Evolutionary conservation across 768 basidiomycete species (phyloP), one percentile per base, ranked within the genome.

Genomic region (Crepidotus variabilis): DNA sequence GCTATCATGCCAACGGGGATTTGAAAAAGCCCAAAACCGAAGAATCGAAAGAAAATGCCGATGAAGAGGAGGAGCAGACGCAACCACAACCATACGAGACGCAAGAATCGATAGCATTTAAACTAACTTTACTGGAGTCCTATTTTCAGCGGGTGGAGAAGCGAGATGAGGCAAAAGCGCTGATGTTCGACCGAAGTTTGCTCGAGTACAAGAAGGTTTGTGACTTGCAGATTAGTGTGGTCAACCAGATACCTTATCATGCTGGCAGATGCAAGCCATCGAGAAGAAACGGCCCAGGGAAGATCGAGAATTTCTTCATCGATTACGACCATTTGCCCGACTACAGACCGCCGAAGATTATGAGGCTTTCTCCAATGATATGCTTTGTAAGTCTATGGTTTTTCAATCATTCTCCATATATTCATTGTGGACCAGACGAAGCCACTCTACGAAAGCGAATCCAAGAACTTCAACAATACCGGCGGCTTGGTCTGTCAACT

Each of bases 141-240:
- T 99, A 98, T 73, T 84, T 83, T 60, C 91, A 94, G 57, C 86
- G 92, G 50, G 80, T 98, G 9, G 89, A 92, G 58, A 92, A 89
- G 71, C 82, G 96, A 43, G 72, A 85, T 52, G 90, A 94, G 66
- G 83, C 81, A 24, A 99, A 98, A 71, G 85, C 85, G 2, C 70
- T 99, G 60, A 91, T 99, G 69, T 97, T 93, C 64, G 91, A 98
- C 63, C 78, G 96, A 43, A 93, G 93, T 1, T 72, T 99, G 52
- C 75, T 96, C 48, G 93, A 97, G 62, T 93, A 96, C 68, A 98
- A 95, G 72, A 94, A 94, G 86, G 95, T 94, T 57, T 51, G 79
- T 59, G 32, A 47, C 20, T 43, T 45, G 20, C 32, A 33, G 47
- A 20, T 18, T 20, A 28, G 43, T 51, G 50, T 50, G 33, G 13